Conservation (phyloP, 495 filamentous ascomycete genomes). For the Emericellopsis terricola region DNA sequence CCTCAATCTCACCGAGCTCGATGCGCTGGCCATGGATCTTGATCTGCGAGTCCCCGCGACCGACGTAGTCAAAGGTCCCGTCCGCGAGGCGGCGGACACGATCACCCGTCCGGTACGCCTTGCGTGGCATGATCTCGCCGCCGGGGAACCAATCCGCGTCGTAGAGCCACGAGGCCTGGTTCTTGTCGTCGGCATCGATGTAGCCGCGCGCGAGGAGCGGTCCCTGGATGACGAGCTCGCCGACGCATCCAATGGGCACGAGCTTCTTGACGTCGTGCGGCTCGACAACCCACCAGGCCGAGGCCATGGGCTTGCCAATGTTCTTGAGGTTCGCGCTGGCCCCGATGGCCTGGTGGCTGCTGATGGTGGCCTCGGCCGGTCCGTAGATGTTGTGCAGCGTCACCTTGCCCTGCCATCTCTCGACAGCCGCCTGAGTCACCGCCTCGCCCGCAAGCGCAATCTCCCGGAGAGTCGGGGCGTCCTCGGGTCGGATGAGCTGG, state of each 20-base stretch:
- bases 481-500: conserved; percentile 18
- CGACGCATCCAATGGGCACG: conserved; percentile 34
- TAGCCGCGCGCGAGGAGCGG: conserved; percentile 30
- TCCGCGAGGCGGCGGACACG: conserved; percentile 38
- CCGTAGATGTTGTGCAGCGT: conserved; percentile 5
- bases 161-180: conserved; percentile 10
- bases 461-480: conserved; percentile 17
- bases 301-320: not conserved
- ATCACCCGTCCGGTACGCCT: conserved; percentile 58
- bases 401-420: not conserved
- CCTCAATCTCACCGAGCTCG: conserved; percentile 48
- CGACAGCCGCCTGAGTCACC: not conserved
- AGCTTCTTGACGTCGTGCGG: conserved; percentile 27
- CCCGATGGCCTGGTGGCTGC: not conserved
- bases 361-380: not conserved
- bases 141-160: conserved; percentile 38
- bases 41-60: conserved; percentile 45
- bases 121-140: too few species aligned
- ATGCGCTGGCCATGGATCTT: conserved; percentile 49
- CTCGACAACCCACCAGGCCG: conserved; percentile 33
- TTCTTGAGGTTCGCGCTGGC: not conserved
- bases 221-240: conserved; percentile 42
- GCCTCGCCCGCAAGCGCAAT: conserved; percentile 8
- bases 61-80: conserved; percentile 31
- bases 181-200: conserved; percentile 22